Conservation (phyloP, 805 yeast genomes). For the Kluyveromyces nonfermentans region DNA sequence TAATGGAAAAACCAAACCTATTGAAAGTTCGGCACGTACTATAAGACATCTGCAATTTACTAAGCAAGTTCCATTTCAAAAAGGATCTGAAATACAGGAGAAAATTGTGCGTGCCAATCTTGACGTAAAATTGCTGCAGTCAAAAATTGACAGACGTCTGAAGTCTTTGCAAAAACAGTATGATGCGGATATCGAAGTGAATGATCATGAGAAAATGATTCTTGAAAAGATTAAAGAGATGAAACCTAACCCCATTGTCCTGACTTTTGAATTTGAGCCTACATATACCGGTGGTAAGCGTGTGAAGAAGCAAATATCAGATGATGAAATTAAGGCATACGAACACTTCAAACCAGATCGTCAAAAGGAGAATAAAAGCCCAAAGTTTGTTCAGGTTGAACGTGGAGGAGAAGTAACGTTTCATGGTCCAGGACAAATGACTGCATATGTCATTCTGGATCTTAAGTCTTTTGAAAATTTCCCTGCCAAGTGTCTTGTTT, state of each 20-base stretch:
- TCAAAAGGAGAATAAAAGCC: slow-evolving; percentile 30
- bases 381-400: slow-evolving; percentile 63
- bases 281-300: slow-evolving; percentile 91
- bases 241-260: slow-evolving; percentile 56
- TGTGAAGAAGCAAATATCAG: slow-evolving; percentile 44
- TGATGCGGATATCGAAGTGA: slow-evolving; percentile 26
- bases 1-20: slow-evolving; percentile 21
- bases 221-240: slow-evolving; percentile 34
- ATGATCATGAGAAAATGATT: slow-evolving; percentile 39
- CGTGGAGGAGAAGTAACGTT: slow-evolving; percentile 96
- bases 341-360: slow-evolving; percentile 20
- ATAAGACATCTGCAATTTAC: slow-evolving; percentile 39
- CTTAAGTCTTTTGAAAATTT: slow-evolving; percentile 48
- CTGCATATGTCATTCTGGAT: slow-evolving; percentile 72
- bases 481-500: slow-evolving; percentile 56
- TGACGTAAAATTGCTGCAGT: slow-evolving; percentile 44
- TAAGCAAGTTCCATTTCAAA: slow-evolving; percentile 31
- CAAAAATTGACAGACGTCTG: slow-evolving; percentile 37
- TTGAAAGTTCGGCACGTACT: slow-evolving; percentile 26
- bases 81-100: slow-evolving; percentile 50
- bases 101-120: slow-evolving; percentile 47
- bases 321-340: slow-evolving; percentile 18
- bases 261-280: slow-evolving; percentile 78
- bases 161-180: slow-evolving; percentile 33
- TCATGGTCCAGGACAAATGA: slow-evolving; percentile 94